phyloP scores from a whole-genome alignment of 139 green algal species.

The Haematococcus lacustris region DNA sequence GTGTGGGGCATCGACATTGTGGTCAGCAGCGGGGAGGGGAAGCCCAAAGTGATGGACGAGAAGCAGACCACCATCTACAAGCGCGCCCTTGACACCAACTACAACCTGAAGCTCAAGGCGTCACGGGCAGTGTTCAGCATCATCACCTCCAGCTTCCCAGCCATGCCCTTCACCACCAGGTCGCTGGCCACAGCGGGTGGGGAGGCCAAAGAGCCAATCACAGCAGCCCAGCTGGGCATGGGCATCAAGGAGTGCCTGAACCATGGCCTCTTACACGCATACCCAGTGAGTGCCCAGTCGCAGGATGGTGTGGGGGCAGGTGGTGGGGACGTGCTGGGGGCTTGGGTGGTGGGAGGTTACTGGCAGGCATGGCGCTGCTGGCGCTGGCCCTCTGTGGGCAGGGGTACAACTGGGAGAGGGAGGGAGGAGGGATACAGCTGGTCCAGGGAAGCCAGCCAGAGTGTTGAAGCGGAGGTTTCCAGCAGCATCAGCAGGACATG shows the following conservation, averaged over 20 bases:
- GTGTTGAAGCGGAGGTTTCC: too few relatives aligned
- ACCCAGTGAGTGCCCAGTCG: too few relatives aligned
- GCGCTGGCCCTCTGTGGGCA: too few relatives aligned
- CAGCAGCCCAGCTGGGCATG: constrained; percentile 16
- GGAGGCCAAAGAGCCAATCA: constrained; percentile 14
- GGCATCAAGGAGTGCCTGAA: constrained; percentile 77
- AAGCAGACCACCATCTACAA: constrained; percentile 98
- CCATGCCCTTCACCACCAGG: constrained; percentile 86
- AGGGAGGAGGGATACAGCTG: too few relatives aligned
- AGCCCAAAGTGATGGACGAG: constrained; percentile 79
- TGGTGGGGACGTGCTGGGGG: too few relatives aligned
- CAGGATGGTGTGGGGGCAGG: too few relatives aligned
- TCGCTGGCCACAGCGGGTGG: too few relatives aligned
- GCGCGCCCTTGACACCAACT: constrained; percentile 83
- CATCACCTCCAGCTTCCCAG: constrained; percentile 78
- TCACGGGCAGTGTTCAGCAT: constrained; percentile 74
- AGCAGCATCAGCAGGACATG: too few relatives aligned
- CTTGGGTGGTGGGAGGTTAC: too few relatives aligned
- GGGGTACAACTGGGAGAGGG: too few relatives aligned
- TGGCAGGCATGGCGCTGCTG: too few relatives aligned
- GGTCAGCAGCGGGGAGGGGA: constrained; percentile 82
- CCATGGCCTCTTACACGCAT: constrained; percentile 88
- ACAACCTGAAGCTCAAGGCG: constrained; percentile 86
- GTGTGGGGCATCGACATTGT: constrained; percentile 85
- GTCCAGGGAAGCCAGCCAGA: too few relatives aligned